Evolutionary conservation across 176 grass and related monocot species (phyloP).

Genomic region (Ananas comosus): DNA sequence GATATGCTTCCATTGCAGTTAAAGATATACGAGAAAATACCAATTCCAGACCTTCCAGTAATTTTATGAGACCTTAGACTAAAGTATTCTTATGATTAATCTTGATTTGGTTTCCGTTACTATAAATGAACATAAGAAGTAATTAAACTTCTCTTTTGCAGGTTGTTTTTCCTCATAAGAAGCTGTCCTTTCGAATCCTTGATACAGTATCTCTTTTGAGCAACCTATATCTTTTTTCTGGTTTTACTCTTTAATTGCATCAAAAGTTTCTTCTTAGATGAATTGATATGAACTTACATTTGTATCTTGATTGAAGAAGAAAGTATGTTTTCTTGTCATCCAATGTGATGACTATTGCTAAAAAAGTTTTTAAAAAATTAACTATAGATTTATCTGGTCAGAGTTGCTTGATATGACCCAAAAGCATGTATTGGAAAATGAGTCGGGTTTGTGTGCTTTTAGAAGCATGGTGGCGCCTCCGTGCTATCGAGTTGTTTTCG

Average conservation of each 20-base stretch:
- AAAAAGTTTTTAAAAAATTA: too few species aligned
- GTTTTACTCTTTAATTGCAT: background rate
- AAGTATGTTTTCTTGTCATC: too few species aligned
- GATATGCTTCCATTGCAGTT: slow-evolving; percentile 60
- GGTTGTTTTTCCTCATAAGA: slow-evolving; percentile 98
- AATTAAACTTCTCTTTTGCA: slow-evolving; percentile 15
- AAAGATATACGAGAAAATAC: slow-evolving; percentile 94
- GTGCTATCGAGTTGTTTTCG: too few species aligned
- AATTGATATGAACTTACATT: background rate
- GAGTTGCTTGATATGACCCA: too few species aligned
- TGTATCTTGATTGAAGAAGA: too few species aligned
- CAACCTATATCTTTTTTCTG: background rate
- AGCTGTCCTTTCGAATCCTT: slow-evolving; percentile 89
- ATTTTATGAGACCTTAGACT: slow-evolving; percentile 2
- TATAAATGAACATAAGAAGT: background rate
- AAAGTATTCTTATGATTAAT: background rate
- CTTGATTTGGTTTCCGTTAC: background rate
- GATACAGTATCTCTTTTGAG: slow-evolving; percentile 65
- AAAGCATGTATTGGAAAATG: too few species aligned
- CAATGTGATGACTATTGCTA: too few species aligned
- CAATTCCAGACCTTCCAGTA: slow-evolving; percentile 88
- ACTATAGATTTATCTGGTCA: too few species aligned
- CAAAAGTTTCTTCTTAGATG: slow-evolving; percentile 13
- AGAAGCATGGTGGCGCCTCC: too few species aligned
- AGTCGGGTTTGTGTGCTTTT: too few species aligned